phyloP scores from a whole-genome alignment of 352 stramenopile species.

The Phytopythium litorale region DNA sequence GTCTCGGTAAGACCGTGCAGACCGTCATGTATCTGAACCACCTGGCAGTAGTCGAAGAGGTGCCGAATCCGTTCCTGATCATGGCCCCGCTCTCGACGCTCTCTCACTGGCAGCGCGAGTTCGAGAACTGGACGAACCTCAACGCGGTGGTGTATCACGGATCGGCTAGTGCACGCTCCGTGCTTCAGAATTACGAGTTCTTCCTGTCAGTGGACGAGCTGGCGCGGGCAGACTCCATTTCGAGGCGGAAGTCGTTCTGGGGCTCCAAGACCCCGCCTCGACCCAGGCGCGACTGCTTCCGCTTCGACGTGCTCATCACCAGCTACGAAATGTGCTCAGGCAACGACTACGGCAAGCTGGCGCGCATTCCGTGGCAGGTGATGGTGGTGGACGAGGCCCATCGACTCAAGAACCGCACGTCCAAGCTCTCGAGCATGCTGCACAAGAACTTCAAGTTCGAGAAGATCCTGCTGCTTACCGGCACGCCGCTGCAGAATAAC shows the following conservation, averaged over 20 bases:
- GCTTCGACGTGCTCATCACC: slow-evolving; percentile 99
- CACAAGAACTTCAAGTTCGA: slow-evolving; percentile 75
- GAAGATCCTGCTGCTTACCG: slow-evolving; percentile 88
- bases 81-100: slow-evolving; percentile 98
- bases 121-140: slow-evolving; percentile 95
- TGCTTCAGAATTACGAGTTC: slow-evolving; percentile 96
- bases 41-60: slow-evolving; percentile 92
- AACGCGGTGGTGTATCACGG: slow-evolving; percentile 99
- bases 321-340: slow-evolving; percentile 98
- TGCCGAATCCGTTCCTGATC: slow-evolving; percentile 95
- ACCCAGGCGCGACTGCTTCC: slow-evolving; percentile 60
- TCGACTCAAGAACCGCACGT: slow-evolving; percentile 97
- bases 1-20: slow-evolving; percentile 95
- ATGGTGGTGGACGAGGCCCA: slow-evolving; percentile 99
- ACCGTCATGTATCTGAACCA: slow-evolving; percentile 96
- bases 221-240: slow-evolving; percentile 27
- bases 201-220: slow-evolving; percentile 63
- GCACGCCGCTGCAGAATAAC: slow-evolving; percentile 90
- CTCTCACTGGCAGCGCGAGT: slow-evolving; percentile 97
- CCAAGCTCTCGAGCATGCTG: slow-evolving; percentile 91
- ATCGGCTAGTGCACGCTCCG: slow-evolving; percentile 78
- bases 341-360: slow-evolving; percentile 93
- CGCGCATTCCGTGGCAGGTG: slow-evolving; percentile 91
- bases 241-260: slow-evolving; percentile 7
- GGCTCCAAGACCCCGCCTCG: slow-evolving; percentile 7